Percentiles rank a stretch among this genome's conserved stretches.
phyloP scores from a whole-genome alignment of 1,284 basidiomycete species.

The Schizophyllum amplum region DNA sequence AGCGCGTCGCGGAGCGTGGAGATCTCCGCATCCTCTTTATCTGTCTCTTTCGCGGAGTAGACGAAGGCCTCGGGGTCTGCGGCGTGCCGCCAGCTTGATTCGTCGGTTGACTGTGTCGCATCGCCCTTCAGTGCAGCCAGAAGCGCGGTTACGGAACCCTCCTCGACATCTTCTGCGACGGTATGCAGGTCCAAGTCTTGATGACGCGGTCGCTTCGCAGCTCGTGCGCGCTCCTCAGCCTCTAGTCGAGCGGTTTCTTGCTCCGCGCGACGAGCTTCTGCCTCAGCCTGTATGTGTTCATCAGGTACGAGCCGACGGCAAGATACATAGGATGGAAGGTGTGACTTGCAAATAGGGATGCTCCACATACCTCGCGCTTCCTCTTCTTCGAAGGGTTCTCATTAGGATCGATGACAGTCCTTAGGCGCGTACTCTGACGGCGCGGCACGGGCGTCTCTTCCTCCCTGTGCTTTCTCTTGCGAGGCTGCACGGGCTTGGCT shows the following conservation, averaged over 20 bases:
- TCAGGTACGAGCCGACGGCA: slow-evolving; percentile 1
- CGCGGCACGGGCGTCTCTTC: slow-evolving; percentile 37
- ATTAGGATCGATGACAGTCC: slow-evolving; percentile 38
- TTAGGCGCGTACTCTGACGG: slow-evolving; percentile 57
- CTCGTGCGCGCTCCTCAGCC: slow-evolving; percentile 50
- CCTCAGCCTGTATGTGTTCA: slow-evolving; percentile 30
- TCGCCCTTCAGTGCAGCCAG: slow-evolving; percentile 16
- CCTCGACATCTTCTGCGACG: slow-evolving; percentile 40
- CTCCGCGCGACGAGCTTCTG: slow-evolving; percentile 36
- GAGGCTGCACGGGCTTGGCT: slow-evolving; percentile 58
- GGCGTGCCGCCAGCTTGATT: neutral
- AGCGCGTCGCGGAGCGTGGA: slow-evolving; percentile 45
- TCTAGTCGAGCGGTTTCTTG: slow-evolving; percentile 46
- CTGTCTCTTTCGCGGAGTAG: slow-evolving; percentile 34
- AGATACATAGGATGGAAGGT: neutral
- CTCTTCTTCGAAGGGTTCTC: slow-evolving; percentile 56
- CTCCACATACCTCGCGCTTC: slow-evolving; percentile 48
- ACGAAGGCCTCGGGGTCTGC: slow-evolving; percentile 28
- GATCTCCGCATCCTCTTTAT: slow-evolving; percentile 38
- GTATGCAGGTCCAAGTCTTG: slow-evolving; percentile 54
- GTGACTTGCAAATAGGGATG: neutral
- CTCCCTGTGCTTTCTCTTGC: slow-evolving; percentile 37
- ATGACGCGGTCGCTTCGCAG: slow-evolving; percentile 59
- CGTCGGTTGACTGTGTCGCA: neutral
- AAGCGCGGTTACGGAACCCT: slow-evolving; percentile 37